Evolutionary conservation across 225 moss, liverwort and hornwort species (phyloP).

Genomic region (Lunularia cruciata): DNA sequence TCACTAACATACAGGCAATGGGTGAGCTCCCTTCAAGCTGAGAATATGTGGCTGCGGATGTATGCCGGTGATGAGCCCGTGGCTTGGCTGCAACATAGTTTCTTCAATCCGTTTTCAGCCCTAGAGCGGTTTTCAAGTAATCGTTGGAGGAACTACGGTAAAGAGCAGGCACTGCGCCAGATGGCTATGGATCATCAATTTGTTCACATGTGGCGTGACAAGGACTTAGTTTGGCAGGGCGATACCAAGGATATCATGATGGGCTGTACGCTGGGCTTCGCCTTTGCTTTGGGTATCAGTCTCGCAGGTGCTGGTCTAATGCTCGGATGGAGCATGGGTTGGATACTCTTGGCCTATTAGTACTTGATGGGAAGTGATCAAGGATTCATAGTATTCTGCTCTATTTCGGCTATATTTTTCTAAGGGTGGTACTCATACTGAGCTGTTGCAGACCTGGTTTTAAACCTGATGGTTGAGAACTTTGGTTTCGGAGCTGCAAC

Average conservation of each 20-base stretch:
- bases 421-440: too few species aligned
- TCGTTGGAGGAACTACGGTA: conserved; percentile 55
- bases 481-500: too few species aligned
- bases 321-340: conserved; percentile 93
- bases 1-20: conserved; percentile 85
- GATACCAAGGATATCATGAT: conserved; percentile 57
- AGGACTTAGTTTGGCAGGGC: conserved; percentile 35
- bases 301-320: conserved; percentile 85
- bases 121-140: conserved; percentile 64
- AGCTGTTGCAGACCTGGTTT: neutral
- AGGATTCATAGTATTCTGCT: neutral
- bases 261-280: conserved; percentile 78
- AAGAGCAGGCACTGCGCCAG: conserved; percentile 45
- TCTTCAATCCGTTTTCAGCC: conserved; percentile 67
- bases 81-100: conserved; percentile 66
- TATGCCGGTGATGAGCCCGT: conserved; percentile 62
- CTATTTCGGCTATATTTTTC: too few species aligned
- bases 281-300: conserved; percentile 82
- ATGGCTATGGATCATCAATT: conserved; percentile 54
- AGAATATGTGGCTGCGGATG: conserved; percentile 80
- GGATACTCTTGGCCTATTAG: conserved; percentile 72
- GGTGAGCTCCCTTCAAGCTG: conserved; percentile 69
- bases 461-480: neutral
- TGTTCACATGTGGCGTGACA: conserved; percentile 55
- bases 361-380: conserved; percentile 2